Base-by-base conservation (phyloP, 1,284 basidiomycete species). In the Cryptococcus hybrid region DNA sequence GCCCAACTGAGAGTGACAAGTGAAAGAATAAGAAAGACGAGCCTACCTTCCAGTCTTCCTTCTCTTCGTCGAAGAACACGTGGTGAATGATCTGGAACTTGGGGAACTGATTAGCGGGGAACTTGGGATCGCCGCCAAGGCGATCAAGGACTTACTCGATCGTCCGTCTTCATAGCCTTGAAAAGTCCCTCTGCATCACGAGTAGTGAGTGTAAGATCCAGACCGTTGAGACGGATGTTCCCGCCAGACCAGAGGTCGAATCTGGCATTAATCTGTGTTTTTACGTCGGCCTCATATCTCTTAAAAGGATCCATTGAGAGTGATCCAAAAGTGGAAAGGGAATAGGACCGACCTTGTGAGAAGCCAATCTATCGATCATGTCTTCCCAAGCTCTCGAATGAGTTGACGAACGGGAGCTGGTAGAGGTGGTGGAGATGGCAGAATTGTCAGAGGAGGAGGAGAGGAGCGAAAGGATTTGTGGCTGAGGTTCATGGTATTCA, bases 21-120 rank as follows among this genome's bases (percentile, higher is more conserved):
- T 9, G 4, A 11, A 24, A 40, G 13, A 47, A 46, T 1, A 9
- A 35, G 39, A 13, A 37, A 15, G 30, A 7, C 18, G 13, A 55
- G 47, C 61, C 59, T 42, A 71, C 69, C 68, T 73, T 75, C 71
- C 72, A 74, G 56, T 76, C 74, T 44, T 72, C 74, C 11, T 65
- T 67, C 12, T 69, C 68, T n/a, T 60, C 63, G 53, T 66, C 70
- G 43, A 74, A 67, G 54, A 71, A 64, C 24, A 58, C 54, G 18
- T 72, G 37, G 34, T 59, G 52, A 52, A 74, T 59, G 43, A 71
- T 53, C 51, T 70, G 63, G 49, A 76, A 72, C 71, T 74, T 55
- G 7, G 24, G 7, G 15, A 13, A 40, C 42, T 15, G 43, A 24
- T 36, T 9, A 36, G 11, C 11, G 5, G 34, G 52, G 13, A 49